phyloP scores from a whole-genome alignment of 208 protist genomes.

The Endotrypanum monterogeii region DNA sequence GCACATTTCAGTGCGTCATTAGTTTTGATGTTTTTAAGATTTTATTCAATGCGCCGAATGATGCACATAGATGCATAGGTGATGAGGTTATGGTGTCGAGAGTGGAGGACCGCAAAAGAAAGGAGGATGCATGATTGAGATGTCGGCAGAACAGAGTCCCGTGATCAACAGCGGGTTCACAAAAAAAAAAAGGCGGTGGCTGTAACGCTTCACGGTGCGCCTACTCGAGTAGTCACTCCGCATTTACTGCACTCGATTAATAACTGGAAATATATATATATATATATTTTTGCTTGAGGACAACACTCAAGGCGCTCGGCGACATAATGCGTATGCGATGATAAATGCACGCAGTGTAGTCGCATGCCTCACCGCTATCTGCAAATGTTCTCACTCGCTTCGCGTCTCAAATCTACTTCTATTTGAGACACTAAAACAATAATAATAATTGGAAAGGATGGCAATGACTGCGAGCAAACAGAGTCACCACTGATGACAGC shows the following conservation, averaged over 20 bases:
- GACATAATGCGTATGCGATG: not conserved
- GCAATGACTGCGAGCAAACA: not conserved
- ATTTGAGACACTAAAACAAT: too few relatives aligned
- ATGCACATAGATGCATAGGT: not conserved
- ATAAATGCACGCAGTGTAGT: not conserved
- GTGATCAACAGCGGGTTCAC: not conserved
- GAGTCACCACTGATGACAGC: constrained; percentile 10
- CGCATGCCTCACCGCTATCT: not conserved
- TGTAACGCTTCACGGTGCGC: not conserved
- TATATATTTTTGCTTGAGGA: not conserved
- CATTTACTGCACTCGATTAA: not conserved
- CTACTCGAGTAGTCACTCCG: not conserved
- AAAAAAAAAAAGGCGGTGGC: not conserved
- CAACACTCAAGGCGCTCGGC: not conserved
- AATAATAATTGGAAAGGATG: too few relatives aligned
- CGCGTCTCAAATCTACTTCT: too few relatives aligned
- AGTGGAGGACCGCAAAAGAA: constrained; percentile 13
- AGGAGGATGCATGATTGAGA: not conserved
- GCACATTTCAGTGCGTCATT: not conserved
- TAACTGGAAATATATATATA: not conserved
- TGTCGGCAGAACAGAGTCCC: not conserved
- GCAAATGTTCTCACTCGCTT: too few relatives aligned
- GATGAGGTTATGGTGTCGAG: not conserved
- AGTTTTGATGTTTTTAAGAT: not conserved
- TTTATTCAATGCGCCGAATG: not conserved